Evolutionary conservation across 768 basidiomycete species (phyloP), one percentile per base, ranked within the genome.

Genomic region (Russula emetica): DNA sequence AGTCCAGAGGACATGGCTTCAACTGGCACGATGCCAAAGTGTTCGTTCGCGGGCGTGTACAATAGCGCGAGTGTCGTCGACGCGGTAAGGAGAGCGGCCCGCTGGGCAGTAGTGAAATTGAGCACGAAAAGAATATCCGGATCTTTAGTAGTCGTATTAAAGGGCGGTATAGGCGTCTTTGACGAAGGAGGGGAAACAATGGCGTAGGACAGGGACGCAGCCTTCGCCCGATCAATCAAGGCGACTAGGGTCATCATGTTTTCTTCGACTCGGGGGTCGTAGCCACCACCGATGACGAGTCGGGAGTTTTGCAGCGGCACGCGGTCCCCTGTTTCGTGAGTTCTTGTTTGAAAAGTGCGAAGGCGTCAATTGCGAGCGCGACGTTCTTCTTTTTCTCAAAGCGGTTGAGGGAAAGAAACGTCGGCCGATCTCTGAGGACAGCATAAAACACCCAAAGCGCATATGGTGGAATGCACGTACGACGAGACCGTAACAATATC

Each of bases 361-460:
- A 98, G 0, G 95, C 78, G 49, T 85, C 76, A 7, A 98, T 78
- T 0, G 95, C 97, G 2, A 99, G 79, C 1, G 82, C 82, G 0
- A 81, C 81, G 69, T 98, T 96, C 77, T 99, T 99, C 79, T 98
- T 98, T 70, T 81, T 84, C 75, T 99, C 97, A 71, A 96, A 98
- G 2, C 96, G 88, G 72, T 99, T 98, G 40, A 98, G 77, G 5
- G 95, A 92, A 0, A 98, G 71, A 4, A 98, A 74, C 0, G 92
- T 94, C 0, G 89, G 91, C 4, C 80, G 79, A 38, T 82, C 73
- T 49, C 86, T 87, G 68, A 60, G 20, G 26, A 52, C 61, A 30
- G 69, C 53, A 14, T 63, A 28, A 56, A n/a, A 45, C 22, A 42
- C n/a, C 22, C 34, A 14, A 53, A 11, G n/a, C 11, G 61, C 30